Percentiles rank a stretch among this genome's conserved stretches.
Evolutionary conservation across 2,329 filamentous ascomycete genomes (phyloP).

Genomic region (Hansfordia pulvinata): DNA sequence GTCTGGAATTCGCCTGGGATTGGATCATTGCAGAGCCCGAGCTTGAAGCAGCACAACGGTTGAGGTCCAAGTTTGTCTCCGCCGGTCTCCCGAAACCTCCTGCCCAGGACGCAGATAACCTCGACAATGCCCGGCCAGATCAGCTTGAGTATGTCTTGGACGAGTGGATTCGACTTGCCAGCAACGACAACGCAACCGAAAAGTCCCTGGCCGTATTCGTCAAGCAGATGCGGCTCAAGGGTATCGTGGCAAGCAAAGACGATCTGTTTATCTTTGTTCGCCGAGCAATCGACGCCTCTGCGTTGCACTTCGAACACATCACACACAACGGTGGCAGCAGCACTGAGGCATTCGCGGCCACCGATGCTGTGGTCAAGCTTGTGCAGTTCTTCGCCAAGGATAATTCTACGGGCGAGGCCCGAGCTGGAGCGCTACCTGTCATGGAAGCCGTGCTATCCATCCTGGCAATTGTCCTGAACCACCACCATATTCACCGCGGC

Average conservation of each 20-base stretch:
- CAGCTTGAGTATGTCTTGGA: constrained; percentile 93
- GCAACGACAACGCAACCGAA: constrained; percentile 62
- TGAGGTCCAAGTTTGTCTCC: constrained; percentile 49
- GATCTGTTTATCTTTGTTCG: constrained; percentile 72
- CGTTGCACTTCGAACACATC: constrained; percentile 64
- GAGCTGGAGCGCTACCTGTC: constrained; percentile 52
- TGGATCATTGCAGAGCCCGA: constrained; percentile 68
- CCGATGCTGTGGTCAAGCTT: constrained; percentile 75
- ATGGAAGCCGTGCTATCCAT: constrained; percentile 68
- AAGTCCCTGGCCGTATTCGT: constrained; percentile 65
- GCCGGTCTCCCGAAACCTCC: constrained; percentile 24
- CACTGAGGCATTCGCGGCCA: constrained; percentile 40
- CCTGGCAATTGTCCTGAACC: constrained; percentile 68
- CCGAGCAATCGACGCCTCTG: constrained; percentile 65
- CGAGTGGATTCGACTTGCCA: constrained; percentile 79
- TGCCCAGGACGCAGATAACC: constrained; percentile 40
- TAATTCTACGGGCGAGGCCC: constrained; percentile 43
- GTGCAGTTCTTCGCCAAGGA: constrained; percentile 64
- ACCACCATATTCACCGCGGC: constrained; percentile 69
- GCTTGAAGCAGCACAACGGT: constrained; percentile 49
- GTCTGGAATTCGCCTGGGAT: constrained; percentile 65
- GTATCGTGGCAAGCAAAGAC: constrained; percentile 60
- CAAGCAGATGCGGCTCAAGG: constrained; percentile 64
- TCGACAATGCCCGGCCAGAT: constrained; percentile 47
- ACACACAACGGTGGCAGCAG: constrained; percentile 46